These are phyloP conservation scores for Rhazya stricta DNA, from an alignment of 257 asterid genomes.

Conservation along the genomic window DNA sequence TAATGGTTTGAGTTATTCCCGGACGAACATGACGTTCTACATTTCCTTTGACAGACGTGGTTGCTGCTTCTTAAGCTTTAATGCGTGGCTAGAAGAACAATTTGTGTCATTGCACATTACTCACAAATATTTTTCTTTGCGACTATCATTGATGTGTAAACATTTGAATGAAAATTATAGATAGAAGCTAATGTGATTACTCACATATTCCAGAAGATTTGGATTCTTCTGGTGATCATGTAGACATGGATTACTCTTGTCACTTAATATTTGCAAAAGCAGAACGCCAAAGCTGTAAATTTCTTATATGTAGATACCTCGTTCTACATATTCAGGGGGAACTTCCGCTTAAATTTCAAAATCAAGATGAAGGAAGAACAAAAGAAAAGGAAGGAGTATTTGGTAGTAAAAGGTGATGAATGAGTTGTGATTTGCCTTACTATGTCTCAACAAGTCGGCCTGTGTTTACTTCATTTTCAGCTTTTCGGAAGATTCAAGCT, in stretches of 20 bases:
- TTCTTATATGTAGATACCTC: background rate
- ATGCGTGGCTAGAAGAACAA: no score
- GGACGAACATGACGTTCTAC: no score
- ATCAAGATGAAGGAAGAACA: no score
- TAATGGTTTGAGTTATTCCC: no score
- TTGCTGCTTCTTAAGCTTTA: no score
- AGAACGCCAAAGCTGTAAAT: conserved; percentile 8
- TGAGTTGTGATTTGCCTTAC: conserved; percentile 1
- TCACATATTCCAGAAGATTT: conserved; percentile 17
- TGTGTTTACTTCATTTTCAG: conserved; percentile 3
- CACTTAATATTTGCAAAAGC: conserved; percentile 11
- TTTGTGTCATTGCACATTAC: no score
- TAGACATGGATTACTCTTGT: conserved; percentile 6
- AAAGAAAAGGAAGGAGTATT: background rate
- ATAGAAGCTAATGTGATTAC: background rate
- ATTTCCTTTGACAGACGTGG: no score
- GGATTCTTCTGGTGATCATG: conserved; percentile 6
- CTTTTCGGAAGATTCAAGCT: conserved; percentile 4
- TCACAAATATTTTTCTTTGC: background rate
- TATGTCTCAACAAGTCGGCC: background rate
- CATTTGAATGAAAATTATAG: background rate
- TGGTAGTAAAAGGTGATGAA: background rate
- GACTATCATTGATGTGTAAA: no score
- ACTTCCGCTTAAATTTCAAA: background rate
- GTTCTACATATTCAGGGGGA: background rate